Base-by-base conservation (phyloP, 2,329 filamentous ascomycete species). In the Metarhizium album region DNA sequence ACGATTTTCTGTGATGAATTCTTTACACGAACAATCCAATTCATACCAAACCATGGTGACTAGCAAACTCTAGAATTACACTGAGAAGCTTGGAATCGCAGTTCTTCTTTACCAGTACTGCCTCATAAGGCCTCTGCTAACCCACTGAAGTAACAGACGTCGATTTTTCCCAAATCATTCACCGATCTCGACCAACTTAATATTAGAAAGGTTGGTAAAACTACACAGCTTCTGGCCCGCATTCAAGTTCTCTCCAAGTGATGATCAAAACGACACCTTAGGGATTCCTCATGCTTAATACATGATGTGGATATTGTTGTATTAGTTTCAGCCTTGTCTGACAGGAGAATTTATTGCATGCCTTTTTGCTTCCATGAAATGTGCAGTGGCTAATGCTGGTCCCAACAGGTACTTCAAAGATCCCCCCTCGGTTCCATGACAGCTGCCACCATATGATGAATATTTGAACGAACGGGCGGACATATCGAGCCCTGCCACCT, bases 241-340 rank as follows among this genome's bases (percentile, higher is more conserved):
- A 16, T 13, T 13, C 27, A 18, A 43, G 50, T 55, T 62, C 56
- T 49, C 63, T 65, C 65, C 68, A 66, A 62, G 68, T 81, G 79
- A 82, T 82, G 79, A 81, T 73, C 71, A 73, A 73, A 73, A 68
- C 71, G 69, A 79, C 74, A 77, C 74, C 74, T 75, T 60, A 79
- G 76, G 78, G 77, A 82, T 82, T 82, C 78, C 79, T 82, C 79
- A 76, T 80, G 69, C 79, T 75, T 76, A 82, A 82, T 71, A 80
- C 59, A 79, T 63, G 54, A 81, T 82, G 79, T 82, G 72, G 79
- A 82, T 69, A 73, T 68, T 69, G 73, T 76, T 75, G 72, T 65
- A 62, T 64, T 68, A 78, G 79, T 82, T 82, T 82, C 78, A 82
- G 79, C 79, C 79, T 82, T 82, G 78, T 82, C 79, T 82, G 79